These are phyloP conservation scores for Suaeda aralocaspica DNA, from an alignment of 148 eudicot genomes.

Conservation along the genomic window DNA sequence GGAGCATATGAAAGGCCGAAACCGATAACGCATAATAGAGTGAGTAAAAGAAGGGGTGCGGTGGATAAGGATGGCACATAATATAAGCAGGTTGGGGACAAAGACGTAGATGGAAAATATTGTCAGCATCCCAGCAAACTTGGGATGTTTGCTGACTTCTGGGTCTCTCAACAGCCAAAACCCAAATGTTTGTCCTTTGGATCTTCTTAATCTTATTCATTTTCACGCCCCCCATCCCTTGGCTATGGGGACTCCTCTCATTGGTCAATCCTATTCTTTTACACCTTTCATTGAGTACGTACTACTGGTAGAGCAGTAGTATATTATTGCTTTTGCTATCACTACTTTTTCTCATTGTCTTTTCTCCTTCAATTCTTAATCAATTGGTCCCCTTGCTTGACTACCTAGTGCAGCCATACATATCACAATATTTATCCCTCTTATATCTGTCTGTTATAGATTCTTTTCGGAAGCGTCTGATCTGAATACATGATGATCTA, in stretches of 20 bases:
- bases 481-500: too few relatives aligned
- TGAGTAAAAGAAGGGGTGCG: neutral
- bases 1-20: too few relatives aligned
- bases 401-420: neutral
- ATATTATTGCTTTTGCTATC: neutral
- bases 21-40: too few relatives aligned
- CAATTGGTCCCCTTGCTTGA: neutral
- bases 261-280: neutral
- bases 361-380: neutral
- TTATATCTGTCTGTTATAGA: neutral
- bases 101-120: too few relatives aligned
- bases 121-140: neutral
- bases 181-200: conserved; percentile 20
- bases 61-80: conserved; percentile 25
- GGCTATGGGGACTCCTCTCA: neutral
- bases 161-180: conserved; percentile 20
- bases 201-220: neutral
- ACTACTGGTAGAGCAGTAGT: neutral
- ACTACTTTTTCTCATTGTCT: neutral
- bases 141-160: conserved; percentile 20
- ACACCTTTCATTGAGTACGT: neutral
- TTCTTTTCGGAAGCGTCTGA: too few relatives aligned
- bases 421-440: neutral
- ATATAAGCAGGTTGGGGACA: conserved; percentile 17
- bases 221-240: neutral